A percentile compares a stretch with the other conserved stretches of the same genome.
These are phyloP conservation scores for Clathrus columnatus DNA, from an alignment of 768 basidiomycete genomes.

Conservation along the genomic window DNA sequence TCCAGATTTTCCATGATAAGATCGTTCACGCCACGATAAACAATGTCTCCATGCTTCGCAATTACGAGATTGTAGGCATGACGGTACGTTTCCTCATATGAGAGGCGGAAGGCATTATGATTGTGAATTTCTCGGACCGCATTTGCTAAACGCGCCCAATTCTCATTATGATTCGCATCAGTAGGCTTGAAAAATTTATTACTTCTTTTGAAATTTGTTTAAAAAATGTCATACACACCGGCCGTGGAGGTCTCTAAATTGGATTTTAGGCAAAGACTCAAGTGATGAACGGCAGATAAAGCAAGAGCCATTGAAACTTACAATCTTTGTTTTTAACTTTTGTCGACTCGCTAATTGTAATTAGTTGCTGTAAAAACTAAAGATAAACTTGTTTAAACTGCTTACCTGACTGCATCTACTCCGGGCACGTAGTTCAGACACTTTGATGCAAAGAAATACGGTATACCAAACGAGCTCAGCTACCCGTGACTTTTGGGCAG, in stretches of 20 bases:
- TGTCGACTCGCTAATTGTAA: background rate
- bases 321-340: slow-evolving; percentile 11
- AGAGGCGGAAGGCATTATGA: slow-evolving; percentile 82
- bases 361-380: background rate
- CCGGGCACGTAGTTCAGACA: background rate
- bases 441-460: background rate
- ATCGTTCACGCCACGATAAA: slow-evolving; percentile 77
- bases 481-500: no score
- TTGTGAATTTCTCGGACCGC: slow-evolving; percentile 95
- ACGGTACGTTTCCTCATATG: slow-evolving; percentile 89
- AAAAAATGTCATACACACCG: slow-evolving; percentile 8
- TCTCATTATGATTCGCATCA: slow-evolving; percentile 68
- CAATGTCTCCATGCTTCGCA: slow-evolving; percentile 69
- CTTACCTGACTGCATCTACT: background rate
- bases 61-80: slow-evolving; percentile 94
- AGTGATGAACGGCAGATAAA: background rate
- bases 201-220: background rate
- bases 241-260: slow-evolving; percentile 16
- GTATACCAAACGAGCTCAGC: no score
- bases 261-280: background rate
- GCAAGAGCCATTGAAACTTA: background rate
- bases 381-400: background rate
- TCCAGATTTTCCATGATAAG: slow-evolving; percentile 82
- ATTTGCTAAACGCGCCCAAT: slow-evolving; percentile 68
- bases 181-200: slow-evolving; percentile 43